phyloP scores from a whole-genome alignment of 179 eudicot species.

The Spinacia oleracea region DNA sequence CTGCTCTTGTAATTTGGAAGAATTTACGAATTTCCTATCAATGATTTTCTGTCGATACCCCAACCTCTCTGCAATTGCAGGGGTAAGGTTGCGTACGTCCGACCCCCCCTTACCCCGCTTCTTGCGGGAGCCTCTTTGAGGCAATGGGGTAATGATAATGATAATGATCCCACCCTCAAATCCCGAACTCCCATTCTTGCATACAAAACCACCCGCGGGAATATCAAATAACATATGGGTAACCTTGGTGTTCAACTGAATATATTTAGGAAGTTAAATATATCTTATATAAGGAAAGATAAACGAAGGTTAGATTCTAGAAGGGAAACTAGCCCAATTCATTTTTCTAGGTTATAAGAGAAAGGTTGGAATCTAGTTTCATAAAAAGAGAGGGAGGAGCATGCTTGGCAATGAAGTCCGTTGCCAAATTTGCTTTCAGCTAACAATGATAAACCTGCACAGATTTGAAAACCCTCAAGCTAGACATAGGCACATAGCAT shows the following conservation, averaged over 20 bases:
- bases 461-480: no score
- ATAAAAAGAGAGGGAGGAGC: not conserved
- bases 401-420: not conserved
- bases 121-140: no score
- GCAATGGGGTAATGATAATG: no score
- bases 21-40: no score
- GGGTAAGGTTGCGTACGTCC: no score
- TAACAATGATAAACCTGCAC: not conserved
- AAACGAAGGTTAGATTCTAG: not conserved
- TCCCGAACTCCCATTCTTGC: no score
- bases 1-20: not conserved
- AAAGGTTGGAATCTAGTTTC: not conserved
- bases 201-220: not conserved
- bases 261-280: not conserved
- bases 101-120: no score
- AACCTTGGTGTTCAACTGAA: not conserved
- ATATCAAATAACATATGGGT: not conserved
- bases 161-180: not conserved
- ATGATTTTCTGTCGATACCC: no score
- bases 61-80: no score
- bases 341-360: no score
- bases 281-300: no score
- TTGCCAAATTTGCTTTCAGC: not conserved
- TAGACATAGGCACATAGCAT: no score
- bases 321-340: not conserved